phyloP scores from a whole-genome alignment of 1,284 basidiomycete genomes.

The Termitomyces sp. region DNA sequence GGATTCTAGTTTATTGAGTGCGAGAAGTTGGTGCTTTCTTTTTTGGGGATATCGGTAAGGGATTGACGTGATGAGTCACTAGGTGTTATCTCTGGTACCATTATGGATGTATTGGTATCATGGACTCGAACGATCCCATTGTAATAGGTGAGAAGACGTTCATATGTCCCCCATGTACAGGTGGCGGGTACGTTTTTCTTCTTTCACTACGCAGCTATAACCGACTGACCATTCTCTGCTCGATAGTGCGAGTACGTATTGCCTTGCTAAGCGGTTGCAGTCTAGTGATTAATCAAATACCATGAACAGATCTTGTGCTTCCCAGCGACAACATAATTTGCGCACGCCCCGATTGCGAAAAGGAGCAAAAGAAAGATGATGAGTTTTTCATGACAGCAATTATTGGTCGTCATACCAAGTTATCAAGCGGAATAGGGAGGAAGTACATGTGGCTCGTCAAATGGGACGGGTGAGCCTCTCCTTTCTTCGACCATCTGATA shows the following conservation, averaged over 20 bases:
- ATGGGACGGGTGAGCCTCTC: constrained; percentile 30
- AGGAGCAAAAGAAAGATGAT: constrained; percentile 9
- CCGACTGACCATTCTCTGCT: background rate
- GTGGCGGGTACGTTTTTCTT: constrained; percentile 22
- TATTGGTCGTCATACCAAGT: constrained; percentile 25
- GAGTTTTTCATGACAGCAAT: constrained; percentile 28
- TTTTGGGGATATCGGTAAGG: background rate
- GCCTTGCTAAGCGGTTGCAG: too few species aligned
- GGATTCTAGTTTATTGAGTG: constrained; percentile 30
- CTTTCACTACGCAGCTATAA: background rate
- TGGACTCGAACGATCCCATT: constrained; percentile 21
- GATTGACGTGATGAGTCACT: constrained; percentile 1
- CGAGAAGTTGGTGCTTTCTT: constrained; percentile 23
- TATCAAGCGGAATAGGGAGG: constrained; percentile 13
- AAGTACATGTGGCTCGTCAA: constrained; percentile 29
- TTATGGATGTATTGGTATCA: constrained; percentile 33
- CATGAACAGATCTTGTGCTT: constrained; percentile 8
- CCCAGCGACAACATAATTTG: constrained; percentile 16
- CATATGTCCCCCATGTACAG: constrained; percentile 31
- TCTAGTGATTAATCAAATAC: background rate
- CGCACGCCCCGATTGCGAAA: constrained; percentile 23
- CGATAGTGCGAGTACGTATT: constrained; percentile 15
- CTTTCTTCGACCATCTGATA: background rate
- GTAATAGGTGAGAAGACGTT: constrained; percentile 23
- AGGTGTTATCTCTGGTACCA: constrained; percentile 34